phyloP scores from a whole-genome alignment of 305 asterid species.

The Rubia tinctorum region DNA sequence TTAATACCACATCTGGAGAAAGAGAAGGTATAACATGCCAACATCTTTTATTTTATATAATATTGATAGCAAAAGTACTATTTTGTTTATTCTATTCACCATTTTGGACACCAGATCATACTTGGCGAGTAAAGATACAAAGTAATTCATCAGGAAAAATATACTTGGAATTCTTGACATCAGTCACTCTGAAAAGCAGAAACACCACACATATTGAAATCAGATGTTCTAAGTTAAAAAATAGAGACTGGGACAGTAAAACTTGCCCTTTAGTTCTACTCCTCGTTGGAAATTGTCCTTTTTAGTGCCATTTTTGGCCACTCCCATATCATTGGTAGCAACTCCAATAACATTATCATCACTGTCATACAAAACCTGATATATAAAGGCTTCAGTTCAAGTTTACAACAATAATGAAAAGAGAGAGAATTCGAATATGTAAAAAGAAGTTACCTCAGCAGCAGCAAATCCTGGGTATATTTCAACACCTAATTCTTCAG shows the following conservation, averaged over 20 bases:
- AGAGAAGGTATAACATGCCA: not conserved
- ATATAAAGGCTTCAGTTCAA: not conserved
- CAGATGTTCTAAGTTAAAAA: not conserved
- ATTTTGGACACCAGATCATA: not conserved
- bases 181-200: not conserved
- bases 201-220: not conserved
- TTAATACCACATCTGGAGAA: not conserved
- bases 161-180: not conserved
- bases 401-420: not conserved
- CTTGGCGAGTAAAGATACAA: not conserved
- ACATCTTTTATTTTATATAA: not conserved
- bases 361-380: slow-evolving; percentile 66
- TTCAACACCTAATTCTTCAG: slow-evolving; percentile 98
- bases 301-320: slow-evolving; percentile 84
- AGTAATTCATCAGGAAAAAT: not conserved
- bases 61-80: not conserved
- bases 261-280: slow-evolving; percentile 86
- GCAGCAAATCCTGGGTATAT: slow-evolving; percentile 99
- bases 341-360: slow-evolving; percentile 74
- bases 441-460: slow-evolving; percentile 63
- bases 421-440: not conserved
- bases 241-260: not conserved
- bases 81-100: not conserved
- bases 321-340: slow-evolving; percentile 98
- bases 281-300: slow-evolving; percentile 89